Evolutionary conservation across 257 asterid species (phyloP).

Genomic region (Nyctanthes arbortristis): DNA sequence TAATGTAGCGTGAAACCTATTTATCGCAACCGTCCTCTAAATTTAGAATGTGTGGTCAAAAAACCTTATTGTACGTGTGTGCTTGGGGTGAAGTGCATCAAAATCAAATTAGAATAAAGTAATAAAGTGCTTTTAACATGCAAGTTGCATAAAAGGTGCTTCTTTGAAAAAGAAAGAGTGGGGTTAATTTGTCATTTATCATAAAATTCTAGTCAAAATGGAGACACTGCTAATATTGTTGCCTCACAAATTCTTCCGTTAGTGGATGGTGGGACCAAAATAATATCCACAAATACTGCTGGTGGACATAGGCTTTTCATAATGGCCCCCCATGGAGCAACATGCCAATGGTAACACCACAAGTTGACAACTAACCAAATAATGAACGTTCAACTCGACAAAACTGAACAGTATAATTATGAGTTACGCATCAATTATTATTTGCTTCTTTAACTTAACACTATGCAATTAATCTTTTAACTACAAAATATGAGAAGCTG

Average conservation of each 20-base stretch:
- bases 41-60: constrained; percentile 23
- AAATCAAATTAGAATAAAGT: constrained; percentile 46
- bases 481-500: too few species aligned
- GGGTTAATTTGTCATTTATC: constrained; percentile 53
- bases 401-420: too few species aligned
- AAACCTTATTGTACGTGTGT: constrained; percentile 11
- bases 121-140: constrained; percentile 32
- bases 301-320: constrained; percentile 24
- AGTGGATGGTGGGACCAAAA: constrained; percentile 43
- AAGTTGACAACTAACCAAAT: constrained; percentile 14
- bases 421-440: too few species aligned
- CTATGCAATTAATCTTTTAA: too few species aligned
- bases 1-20: too few species aligned
- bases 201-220: constrained; percentile 30
- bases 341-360: constrained; percentile 20
- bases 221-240: constrained; percentile 19
- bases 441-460: too few species aligned
- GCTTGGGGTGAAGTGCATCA: constrained; percentile 25
- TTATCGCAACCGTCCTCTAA: too few species aligned
- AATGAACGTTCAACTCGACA: not conserved
- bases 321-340: constrained; percentile 25
- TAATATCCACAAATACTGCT: constrained; percentile 24
- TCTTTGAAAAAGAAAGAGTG: constrained; percentile 38
- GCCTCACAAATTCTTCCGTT: constrained; percentile 30
- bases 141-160: constrained; percentile 44